Conservation (phyloP, 176 grass and related monocot genomes). For the Areca catechu region DNA sequence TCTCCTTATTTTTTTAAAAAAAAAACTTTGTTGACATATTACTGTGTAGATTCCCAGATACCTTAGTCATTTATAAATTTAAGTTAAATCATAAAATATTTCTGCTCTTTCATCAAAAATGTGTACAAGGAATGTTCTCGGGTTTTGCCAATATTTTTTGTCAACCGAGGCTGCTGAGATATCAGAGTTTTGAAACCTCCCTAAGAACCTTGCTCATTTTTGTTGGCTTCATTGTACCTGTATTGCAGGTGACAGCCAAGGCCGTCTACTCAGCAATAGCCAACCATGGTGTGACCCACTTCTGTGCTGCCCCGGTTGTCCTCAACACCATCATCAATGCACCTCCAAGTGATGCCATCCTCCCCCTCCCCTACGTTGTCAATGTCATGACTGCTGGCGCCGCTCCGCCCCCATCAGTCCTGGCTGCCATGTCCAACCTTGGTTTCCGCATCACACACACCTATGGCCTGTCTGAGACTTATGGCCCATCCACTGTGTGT, state of each 20-base stretch:
- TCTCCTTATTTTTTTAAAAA: no score
- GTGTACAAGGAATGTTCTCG: no score
- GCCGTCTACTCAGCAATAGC: conserved; percentile 64
- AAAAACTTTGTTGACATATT: no score
- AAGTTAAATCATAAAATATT: no score
- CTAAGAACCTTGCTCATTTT: background rate
- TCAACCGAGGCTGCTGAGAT: no score
- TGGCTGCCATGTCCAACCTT: conserved; percentile 45
- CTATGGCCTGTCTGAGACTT: conserved; percentile 83
- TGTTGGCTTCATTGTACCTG: background rate
- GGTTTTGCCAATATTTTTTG: no score
- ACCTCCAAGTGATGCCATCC: conserved; percentile 54
- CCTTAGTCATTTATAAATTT: no score
- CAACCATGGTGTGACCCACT: conserved; percentile 76
- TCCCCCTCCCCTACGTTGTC: conserved; percentile 58
- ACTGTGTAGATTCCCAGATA: no score
- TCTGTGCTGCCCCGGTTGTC: conserved; percentile 78
- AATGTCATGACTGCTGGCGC: conserved; percentile 68
- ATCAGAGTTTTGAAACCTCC: no score
- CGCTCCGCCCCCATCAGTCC: conserved; percentile 64
- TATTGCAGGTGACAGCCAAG: conserved; percentile 56
- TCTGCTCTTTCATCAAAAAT: no score
- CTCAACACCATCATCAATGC: conserved; percentile 77
- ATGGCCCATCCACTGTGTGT: conserved; percentile 60
- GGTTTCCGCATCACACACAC: conserved; percentile 83